A percentile compares a stretch with the other conserved stretches of the same genome.
phyloP scores from a whole-genome alignment of 371 early-diverging fungal species.

The Vittaforma corneae region DNA sequence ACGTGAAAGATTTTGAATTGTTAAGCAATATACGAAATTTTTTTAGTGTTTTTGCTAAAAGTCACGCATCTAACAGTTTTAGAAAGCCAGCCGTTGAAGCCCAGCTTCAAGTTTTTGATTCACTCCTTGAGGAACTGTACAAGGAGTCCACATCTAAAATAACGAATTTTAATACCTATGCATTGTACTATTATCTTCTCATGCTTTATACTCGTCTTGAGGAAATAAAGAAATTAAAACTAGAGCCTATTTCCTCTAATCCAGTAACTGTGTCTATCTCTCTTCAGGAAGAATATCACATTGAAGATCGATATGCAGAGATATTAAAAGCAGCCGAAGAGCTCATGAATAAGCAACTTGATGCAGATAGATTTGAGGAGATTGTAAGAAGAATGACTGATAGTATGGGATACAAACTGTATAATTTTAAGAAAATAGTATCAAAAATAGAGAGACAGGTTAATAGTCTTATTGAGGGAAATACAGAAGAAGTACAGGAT shows the following conservation, averaged over 20 bases:
- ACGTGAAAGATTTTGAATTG: slow-evolving; percentile 43
- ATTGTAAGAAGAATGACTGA: slow-evolving; percentile 64
- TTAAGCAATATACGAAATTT: slow-evolving; percentile 44
- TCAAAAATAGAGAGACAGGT: slow-evolving; percentile 42
- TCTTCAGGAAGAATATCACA: slow-evolving; percentile 60
- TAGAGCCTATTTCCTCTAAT: slow-evolving; percentile 57
- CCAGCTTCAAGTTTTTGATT: slow-evolving; percentile 7
- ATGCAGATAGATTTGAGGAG: slow-evolving; percentile 76
- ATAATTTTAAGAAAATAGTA: slow-evolving; percentile 52
- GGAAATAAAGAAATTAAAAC: slow-evolving; percentile 66
- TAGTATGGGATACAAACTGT: slow-evolving; percentile 50
- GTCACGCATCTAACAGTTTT: slow-evolving; percentile 16
- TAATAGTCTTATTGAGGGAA: not conserved
- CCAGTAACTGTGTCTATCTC: slow-evolving; percentile 71
- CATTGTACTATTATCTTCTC: slow-evolving; percentile 73
- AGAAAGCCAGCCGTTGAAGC: slow-evolving; percentile 21
- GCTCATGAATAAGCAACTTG: slow-evolving; percentile 68
- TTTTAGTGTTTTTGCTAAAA: slow-evolving; percentile 15
- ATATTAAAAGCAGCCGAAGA: slow-evolving; percentile 66
- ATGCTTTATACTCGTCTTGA: slow-evolving; percentile 68
- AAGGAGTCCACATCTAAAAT: slow-evolving; percentile 55
- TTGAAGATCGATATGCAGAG: slow-evolving; percentile 25
- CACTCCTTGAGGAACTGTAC: slow-evolving; percentile 14
- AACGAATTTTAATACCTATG: slow-evolving; percentile 68
- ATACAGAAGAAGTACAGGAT: too few relatives aligned